A percentile compares a stretch with the other conserved stretches of the same genome.
These are phyloP conservation scores for Euclidium syriacum DNA, from an alignment of 345 rosid species.

Conservation along the genomic window DNA sequence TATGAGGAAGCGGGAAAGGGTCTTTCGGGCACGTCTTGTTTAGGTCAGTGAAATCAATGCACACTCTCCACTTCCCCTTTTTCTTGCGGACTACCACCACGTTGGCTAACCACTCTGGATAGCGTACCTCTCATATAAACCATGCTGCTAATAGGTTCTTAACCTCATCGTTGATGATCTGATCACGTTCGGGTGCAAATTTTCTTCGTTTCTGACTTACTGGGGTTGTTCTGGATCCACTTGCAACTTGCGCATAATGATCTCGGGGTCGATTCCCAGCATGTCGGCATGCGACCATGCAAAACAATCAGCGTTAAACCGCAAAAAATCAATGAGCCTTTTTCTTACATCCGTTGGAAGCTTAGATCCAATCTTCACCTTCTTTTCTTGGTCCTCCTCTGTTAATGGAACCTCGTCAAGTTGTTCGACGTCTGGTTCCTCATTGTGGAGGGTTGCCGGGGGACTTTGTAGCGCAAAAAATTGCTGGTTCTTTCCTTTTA, in stretches of 20 bases:
- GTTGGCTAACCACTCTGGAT: background rate
- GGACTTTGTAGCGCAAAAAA: background rate
- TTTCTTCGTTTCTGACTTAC: background rate
- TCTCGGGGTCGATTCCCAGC: background rate
- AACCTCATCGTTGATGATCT: background rate
- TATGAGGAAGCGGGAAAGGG: too few relatives aligned
- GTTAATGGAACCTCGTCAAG: background rate
- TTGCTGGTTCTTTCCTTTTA: background rate
- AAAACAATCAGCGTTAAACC: background rate
- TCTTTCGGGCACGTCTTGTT: background rate
- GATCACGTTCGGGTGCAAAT: background rate
- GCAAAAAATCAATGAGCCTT: background rate
- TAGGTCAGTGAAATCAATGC: background rate
- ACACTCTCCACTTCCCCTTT: background rate
- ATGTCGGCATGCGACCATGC: background rate
- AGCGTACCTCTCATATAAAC: background rate
- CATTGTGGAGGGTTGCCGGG: fast-evolving
- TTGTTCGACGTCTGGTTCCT: background rate
- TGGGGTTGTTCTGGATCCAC: background rate
- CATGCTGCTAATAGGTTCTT: background rate
- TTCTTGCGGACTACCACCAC: background rate
- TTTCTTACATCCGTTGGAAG: background rate
- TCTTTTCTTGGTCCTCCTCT: background rate
- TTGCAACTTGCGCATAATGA: background rate
- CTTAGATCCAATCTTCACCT: background rate